phyloP scores from a whole-genome alignment of 2,329 filamentous ascomycete genomes.

The Aquanectria penicillioides region DNA sequence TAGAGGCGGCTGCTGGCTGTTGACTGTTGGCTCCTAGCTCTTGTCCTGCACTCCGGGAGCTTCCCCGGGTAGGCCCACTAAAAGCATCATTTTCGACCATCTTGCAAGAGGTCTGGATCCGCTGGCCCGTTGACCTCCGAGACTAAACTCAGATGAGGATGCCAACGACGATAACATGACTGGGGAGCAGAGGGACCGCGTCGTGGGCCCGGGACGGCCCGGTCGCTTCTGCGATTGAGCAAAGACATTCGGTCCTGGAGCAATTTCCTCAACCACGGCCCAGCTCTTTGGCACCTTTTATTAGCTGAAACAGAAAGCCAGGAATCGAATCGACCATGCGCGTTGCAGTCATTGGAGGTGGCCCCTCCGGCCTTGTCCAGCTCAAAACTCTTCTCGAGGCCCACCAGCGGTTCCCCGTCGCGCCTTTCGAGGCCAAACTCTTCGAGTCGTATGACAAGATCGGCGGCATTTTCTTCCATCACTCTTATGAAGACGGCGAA shows the following conservation, averaged over 20 bases:
- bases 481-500: conserved; percentile 41
- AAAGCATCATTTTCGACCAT: no score
- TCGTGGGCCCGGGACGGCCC: background rate
- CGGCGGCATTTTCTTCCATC: conserved; percentile 55
- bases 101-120: no score
- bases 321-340: conserved; percentile 34
- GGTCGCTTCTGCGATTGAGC: background rate
- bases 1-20: conserved; percentile 2
- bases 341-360: conserved; percentile 53
- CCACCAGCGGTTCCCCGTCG: conserved; percentile 43
- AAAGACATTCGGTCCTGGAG: background rate
- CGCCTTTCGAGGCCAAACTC: conserved; percentile 52
- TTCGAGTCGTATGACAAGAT: conserved; percentile 55
- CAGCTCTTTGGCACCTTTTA: background rate
- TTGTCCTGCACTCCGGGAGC: no score
- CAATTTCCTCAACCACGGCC: conserved; percentile 7
- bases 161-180: background rate
- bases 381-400: conserved; percentile 51
- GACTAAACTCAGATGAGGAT: conserved; percentile 7
- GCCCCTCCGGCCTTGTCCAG: conserved; percentile 51
- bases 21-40: no score
- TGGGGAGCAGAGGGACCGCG: background rate
- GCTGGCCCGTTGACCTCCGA: no score
- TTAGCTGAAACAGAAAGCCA: background rate
- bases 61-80: no score